Base-by-base conservation (phyloP, 345 rosid species). In the Populus deltoides region DNA sequence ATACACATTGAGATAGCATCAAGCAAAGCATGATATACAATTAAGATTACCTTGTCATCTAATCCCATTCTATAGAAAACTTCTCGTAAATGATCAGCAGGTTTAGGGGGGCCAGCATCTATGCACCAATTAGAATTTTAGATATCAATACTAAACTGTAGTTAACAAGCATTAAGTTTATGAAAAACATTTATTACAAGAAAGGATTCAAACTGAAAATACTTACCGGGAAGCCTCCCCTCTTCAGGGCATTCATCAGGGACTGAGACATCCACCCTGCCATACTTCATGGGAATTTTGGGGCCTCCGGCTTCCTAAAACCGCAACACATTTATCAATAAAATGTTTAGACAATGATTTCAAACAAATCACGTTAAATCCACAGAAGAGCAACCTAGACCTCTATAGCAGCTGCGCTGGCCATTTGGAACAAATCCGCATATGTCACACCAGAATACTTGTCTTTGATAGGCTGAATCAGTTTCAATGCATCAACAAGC, bases 161-260 rank as follows among this genome's bases (percentile, higher is more conserved):
- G 29, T 59, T 59, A 59, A 24, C 65, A 59, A 24, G 13, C 65
- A 11, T 59, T 59, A 24, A 66, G 69, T 25, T 31, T 24, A 35
- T 35, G 39, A 12, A 15, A 66, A 65, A 31, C 18, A 17, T 18
- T 66, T 15, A 17, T 66, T 13, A 13, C 55, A 70, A 20, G 43
- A 29, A 33, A 51, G 9, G 31, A 12, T n/a, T 22, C 66, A 33
- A 71, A 8, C 2, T 8, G 25, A 33, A 49, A 17, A 61, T 66
- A 89, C 90, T 77, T 76, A 95, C 99, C 96, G 73, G 98, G 99
- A 88, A 95, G 98, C 82, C 98, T 92, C 81, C 98, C 99, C 86
- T 95, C 99, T 84, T 95, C 98, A 63, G 99, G 99, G 76, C 98
- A 93, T 76, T 91, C 86, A 2, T 90, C 89, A 78, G 99, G 94